A percentile compares a stretch with the other conserved stretches of the same genome.
Conservation (phyloP, 257 asterid species). For the Solanum chmielewskii region DNA sequence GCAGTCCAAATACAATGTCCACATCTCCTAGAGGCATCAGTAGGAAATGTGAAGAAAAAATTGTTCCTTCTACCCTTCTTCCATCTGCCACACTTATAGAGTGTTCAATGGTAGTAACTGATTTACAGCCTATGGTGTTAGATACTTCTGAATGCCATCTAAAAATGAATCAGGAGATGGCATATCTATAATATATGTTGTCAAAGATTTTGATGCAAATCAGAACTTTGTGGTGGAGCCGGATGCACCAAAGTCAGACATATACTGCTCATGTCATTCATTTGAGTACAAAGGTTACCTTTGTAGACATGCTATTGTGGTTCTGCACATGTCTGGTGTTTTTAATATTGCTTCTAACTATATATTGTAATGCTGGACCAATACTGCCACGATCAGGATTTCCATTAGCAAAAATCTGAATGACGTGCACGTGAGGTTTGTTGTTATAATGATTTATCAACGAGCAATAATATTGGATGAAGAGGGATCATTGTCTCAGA, state of each 20-base stretch:
- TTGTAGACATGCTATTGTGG: conserved; percentile 43
- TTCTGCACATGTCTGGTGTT: background rate
- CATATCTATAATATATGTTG: conserved; percentile 28
- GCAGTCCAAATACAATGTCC: too few relatives aligned
- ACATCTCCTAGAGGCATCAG: too few relatives aligned
- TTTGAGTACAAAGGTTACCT: conserved; percentile 66
- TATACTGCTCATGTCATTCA: conserved; percentile 55
- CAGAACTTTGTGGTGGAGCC: conserved; percentile 60
- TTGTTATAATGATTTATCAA: too few relatives aligned
- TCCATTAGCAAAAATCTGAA: background rate
- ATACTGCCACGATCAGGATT: background rate
- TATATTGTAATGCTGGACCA: background rate
- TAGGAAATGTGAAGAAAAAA: too few relatives aligned
- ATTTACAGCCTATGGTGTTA: too few relatives aligned
- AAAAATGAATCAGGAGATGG: conserved; percentile 59
- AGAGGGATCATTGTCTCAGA: background rate
- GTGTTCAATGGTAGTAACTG: too few relatives aligned
- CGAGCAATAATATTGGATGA: too few relatives aligned
- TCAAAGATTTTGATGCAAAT: conserved; percentile 54
- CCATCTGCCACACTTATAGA: conserved; percentile 6
- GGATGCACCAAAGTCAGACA: conserved; percentile 38
- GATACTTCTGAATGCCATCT: conserved; percentile 67
- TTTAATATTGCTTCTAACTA: background rate
- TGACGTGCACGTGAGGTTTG: background rate
- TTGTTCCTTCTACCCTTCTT: too few relatives aligned